Evolutionary conservation across 129 eudicot species (phyloP).

Genomic region (Flaveria sonorensis): DNA sequence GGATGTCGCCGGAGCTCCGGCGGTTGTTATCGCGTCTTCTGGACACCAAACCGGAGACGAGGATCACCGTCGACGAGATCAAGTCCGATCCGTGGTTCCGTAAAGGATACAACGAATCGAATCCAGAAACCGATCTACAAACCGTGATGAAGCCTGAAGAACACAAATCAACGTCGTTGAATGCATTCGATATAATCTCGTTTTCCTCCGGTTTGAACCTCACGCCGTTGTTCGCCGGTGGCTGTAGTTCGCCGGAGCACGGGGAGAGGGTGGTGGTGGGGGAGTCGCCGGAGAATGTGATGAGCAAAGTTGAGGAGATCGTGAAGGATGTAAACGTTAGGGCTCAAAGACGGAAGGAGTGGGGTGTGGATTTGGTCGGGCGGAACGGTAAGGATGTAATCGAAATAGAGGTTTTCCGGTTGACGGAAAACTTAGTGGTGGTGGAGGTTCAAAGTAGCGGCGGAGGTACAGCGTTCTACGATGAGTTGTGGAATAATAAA

Average conservation of each 20-base stretch:
- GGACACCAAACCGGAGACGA: slow-evolving; percentile 65
- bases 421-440: slow-evolving; percentile 56
- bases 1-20: slow-evolving; percentile 71
- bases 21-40: slow-evolving; percentile 58
- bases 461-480: slow-evolving; percentile 44
- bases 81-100: slow-evolving; percentile 68
- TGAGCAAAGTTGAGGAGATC: slow-evolving; percentile 44
- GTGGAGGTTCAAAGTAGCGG: slow-evolving; percentile 55
- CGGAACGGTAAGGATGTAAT: slow-evolving; percentile 48
- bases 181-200: slow-evolving; percentile 74
- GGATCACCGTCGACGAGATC: slow-evolving; percentile 66
- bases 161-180: slow-evolving; percentile 37
- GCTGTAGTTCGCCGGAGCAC: slow-evolving; percentile 26
- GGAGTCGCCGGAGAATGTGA: slow-evolving; percentile 45
- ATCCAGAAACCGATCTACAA: slow-evolving; percentile 23
- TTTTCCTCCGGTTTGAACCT: slow-evolving; percentile 71
- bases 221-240: slow-evolving; percentile 52
- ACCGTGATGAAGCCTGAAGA: slow-evolving; percentile 14
- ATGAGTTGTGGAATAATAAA: slow-evolving; percentile 53
- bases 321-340: slow-evolving; percentile 39
- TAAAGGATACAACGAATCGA: slow-evolving; percentile 46
- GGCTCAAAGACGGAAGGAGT: slow-evolving; percentile 43
- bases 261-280: slow-evolving; percentile 48
- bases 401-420: slow-evolving; percentile 53
- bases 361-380: slow-evolving; percentile 54